phyloP scores from a whole-genome alignment of 1,139 yeast genomes.

The Blastobotrys petasosporus region DNA sequence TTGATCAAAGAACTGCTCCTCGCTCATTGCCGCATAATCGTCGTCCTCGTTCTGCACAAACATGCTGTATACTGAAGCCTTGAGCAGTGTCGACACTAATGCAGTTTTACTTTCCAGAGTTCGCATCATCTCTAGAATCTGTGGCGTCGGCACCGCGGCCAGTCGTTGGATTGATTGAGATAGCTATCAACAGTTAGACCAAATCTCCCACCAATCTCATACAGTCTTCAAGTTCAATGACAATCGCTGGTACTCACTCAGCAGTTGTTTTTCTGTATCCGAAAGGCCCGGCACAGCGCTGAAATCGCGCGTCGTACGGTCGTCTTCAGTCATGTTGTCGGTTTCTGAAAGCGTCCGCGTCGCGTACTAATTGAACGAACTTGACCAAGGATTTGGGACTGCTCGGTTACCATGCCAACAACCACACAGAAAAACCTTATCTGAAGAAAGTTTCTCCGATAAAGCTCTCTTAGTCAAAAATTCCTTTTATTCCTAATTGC shows the following conservation, averaged over 20 bases:
- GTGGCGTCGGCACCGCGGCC: slow-evolving; percentile 31
- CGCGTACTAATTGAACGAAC: too few species aligned
- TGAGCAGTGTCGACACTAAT: slow-evolving; percentile 52
- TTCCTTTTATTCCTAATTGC: too few species aligned
- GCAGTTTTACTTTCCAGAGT: slow-evolving; percentile 51
- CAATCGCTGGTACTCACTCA: slow-evolving; percentile 29
- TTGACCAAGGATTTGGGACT: too few species aligned
- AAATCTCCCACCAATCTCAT: slow-evolving; percentile 11
- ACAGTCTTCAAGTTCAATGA: slow-evolving; percentile 27
- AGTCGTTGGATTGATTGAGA: slow-evolving; percentile 23
- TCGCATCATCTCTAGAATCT: slow-evolving; percentile 44
- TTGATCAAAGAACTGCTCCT: slow-evolving; percentile 8
- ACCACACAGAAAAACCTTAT: too few species aligned
- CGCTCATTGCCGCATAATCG: slow-evolving; percentile 14
- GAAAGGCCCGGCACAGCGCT: slow-evolving; percentile 9
- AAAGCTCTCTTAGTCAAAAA: too few species aligned
- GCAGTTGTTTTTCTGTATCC: slow-evolving; percentile 26
- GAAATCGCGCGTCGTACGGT: slow-evolving; percentile 2
- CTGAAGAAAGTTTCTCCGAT: too few species aligned
- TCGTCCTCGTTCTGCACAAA: slow-evolving; percentile 40
- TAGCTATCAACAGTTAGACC: slow-evolving; percentile 15
- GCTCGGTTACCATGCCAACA: too few species aligned
- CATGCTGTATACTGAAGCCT: slow-evolving; percentile 53
- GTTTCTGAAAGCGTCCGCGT: too few species aligned
- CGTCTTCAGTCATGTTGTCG: not conserved